Evolutionary conservation across 352 stramenopile genomes (phyloP).

Genomic region (Pilasporangium apinafurcum): DNA sequence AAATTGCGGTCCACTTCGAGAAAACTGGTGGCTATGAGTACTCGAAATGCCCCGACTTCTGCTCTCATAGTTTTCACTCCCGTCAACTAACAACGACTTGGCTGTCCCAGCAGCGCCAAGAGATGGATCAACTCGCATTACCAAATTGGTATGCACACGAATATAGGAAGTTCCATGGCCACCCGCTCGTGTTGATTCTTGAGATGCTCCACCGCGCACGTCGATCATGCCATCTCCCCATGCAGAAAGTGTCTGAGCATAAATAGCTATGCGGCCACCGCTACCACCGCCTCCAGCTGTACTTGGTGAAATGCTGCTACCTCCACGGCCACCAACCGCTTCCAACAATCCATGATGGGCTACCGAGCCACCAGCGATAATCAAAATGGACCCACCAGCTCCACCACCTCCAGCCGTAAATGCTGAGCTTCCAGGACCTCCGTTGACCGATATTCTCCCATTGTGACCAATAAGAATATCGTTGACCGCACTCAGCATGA

Average conservation of each 20-base stretch:
- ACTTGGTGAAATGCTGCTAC: conserved; percentile 22
- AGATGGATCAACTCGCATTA: conserved; percentile 52
- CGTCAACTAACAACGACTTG: conserved; percentile 66
- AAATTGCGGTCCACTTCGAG: conserved; percentile 44
- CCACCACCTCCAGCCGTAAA: conserved; percentile 58
- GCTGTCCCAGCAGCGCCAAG: conserved; percentile 56
- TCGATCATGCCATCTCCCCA: conserved; percentile 72
- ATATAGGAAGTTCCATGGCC: conserved; percentile 31
- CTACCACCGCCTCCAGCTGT: conserved; percentile 83
- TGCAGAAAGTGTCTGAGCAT: conserved; percentile 89
- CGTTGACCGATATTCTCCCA: conserved; percentile 74
- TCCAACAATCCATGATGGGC: conserved; percentile 72
- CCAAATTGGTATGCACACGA: conserved; percentile 31
- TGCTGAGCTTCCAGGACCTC: conserved; percentile 34
- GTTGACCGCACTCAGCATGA: conserved; percentile 89
- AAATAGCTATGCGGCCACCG: conserved; percentile 80
- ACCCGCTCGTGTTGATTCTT: conserved; percentile 28
- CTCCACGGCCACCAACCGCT: conserved; percentile 78
- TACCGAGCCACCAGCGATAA: conserved; percentile 41
- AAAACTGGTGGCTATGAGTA: conserved; percentile 19
- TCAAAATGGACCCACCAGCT: conserved; percentile 40
- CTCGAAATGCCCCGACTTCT: conserved; percentile 6
- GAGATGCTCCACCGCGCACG: conserved; percentile 63
- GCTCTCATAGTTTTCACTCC: conserved; percentile 23
- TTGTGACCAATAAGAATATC: conserved; percentile 88